Evolutionary conservation across 2,329 filamentous ascomycete genomes (phyloP), one percentile per base, ranked within the genome.

Genomic region (Trichophyton rubrum): DNA sequence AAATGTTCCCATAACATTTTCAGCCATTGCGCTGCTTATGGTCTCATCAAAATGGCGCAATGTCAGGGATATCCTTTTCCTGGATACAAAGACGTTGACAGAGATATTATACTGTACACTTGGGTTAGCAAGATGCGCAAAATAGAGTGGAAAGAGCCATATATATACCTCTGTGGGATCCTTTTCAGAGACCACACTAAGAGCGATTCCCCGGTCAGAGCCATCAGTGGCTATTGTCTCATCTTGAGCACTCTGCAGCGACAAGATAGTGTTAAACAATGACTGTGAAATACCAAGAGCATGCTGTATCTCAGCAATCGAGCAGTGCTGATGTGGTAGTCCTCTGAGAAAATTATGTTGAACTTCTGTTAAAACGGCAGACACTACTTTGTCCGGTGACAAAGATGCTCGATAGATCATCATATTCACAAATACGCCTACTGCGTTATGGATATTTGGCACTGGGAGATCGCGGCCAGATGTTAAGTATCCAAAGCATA

Each of bases 301-400:
- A 15, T 40, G 73, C 22, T 82, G 79, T 62, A 77, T 77, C 57
- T 75, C 70, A 57, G 75, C 74, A 15, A 77, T 56, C 4, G 74
- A 75, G 9, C 80, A 76, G 68, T 86, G 82, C 70, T 86, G 81
- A 66, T 84, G 79, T 0, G 81, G 79, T 2, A 85, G 83, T 56
- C 80, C 77, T 4, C 75, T 71, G 0, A 81, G 72, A 0, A 77
- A 79, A 60, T 79, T 76, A 27, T 79, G 71, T 51, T 85, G 82
- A 3, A 85, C 75, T 3, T 73, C 69, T 56, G 79, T 75, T 3
- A 85, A 71, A 62, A 79, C 85, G 40, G 80, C 75, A 0, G 70
- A 67, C 1, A 72, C 69, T 38, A 70, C 71, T 45, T 73, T 68
- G 59, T 65, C 38, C 7, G 69, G 65, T 58, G 72, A 61, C 2